Evolutionary conservation across 352 stramenopile genomes (phyloP).

Genomic region (Stramenopiles sp.): DNA sequence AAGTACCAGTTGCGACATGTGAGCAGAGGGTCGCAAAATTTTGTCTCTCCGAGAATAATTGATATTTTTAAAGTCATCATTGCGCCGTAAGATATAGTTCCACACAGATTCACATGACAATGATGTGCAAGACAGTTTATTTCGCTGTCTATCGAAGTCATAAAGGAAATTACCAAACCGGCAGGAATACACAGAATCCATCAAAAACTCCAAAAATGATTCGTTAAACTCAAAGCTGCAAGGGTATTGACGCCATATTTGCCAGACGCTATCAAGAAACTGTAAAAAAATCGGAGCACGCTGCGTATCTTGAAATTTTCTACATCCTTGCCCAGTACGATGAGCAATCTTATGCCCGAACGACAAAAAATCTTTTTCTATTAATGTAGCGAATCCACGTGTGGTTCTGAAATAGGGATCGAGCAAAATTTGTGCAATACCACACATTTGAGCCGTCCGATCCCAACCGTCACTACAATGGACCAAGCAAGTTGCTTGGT

Average conservation of each 20-base stretch:
- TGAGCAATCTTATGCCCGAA: not conserved
- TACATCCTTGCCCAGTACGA: not conserved
- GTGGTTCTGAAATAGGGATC: constrained; percentile 92
- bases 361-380: constrained; percentile 44
- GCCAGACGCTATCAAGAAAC: constrained; percentile 93
- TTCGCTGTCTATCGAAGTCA: constrained; percentile 50
- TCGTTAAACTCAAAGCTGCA: constrained; percentile 92
- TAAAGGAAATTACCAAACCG: constrained; percentile 95
- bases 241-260: constrained; percentile 85
- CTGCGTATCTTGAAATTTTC: constrained; percentile 67
- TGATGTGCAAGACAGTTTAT: too few species aligned
- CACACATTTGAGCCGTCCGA: constrained; percentile 86
- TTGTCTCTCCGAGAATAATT: not conserved
- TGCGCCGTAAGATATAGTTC: not conserved
- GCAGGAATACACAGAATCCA: constrained; percentile 86
- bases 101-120: not conserved
- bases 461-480: constrained; percentile 99
- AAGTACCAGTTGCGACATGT: not conserved
- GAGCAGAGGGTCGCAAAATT: not conserved
- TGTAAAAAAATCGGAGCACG: constrained; percentile 93
- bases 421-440: constrained; percentile 82
- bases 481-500: constrained; percentile 76
- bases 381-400: constrained; percentile 71
- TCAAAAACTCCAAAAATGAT: constrained; percentile 64
- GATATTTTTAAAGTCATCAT: not conserved